A percentile compares a stretch with the other conserved stretches of the same genome.
These are phyloP conservation scores for Backusella liffmaniae DNA, from an alignment of 192 early-diverging fungal genomes.

Conservation along the genomic window DNA sequence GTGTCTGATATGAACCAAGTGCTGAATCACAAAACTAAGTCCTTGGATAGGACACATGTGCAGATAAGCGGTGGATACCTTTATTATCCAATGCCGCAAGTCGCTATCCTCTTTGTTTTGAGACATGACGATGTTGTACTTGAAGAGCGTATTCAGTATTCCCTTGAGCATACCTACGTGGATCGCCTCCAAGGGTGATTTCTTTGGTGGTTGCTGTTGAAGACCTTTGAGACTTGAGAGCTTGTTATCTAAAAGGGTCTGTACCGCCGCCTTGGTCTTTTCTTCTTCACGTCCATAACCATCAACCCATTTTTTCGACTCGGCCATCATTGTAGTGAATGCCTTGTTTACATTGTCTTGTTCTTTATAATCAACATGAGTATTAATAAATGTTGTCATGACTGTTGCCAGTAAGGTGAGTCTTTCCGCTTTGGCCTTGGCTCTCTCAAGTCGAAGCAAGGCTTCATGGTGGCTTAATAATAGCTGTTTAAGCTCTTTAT, in stretches of 20 bases:
- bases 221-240: background rate
- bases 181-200: background rate
- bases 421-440: background rate
- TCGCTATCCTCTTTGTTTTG: background rate
- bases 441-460: background rate
- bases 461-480: background rate
- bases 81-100: background rate
- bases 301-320: background rate
- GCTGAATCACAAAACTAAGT: background rate
- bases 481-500: background rate
- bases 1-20: background rate
- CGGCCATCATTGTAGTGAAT: background rate
- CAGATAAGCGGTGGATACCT: background rate
- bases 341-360: background rate
- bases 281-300: background rate
- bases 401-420: background rate
- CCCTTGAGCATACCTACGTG: background rate
- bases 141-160: constrained; percentile 2
- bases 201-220: background rate
- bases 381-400: background rate
- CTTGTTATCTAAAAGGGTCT: background rate
- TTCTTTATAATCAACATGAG: background rate
- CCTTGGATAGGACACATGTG: background rate
- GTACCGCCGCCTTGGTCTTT: background rate
- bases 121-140: background rate